A percentile compares a stretch with the other conserved stretches of the same genome.
Conservation (phyloP, 1,284 basidiomycete species). For the Leccinum fallax region DNA sequence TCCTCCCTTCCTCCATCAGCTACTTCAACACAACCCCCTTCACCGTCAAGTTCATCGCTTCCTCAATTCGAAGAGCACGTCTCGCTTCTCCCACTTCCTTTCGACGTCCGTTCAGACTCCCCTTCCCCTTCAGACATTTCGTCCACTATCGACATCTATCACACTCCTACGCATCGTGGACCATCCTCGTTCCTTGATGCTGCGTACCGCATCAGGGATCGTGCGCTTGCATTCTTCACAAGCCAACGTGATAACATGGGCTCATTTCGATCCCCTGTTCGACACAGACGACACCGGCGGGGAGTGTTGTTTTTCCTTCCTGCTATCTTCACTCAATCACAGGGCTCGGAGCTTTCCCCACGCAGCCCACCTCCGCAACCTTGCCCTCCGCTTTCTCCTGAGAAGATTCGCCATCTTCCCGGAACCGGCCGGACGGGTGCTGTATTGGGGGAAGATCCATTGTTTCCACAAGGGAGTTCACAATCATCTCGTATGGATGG, state of each 20-base stretch:
- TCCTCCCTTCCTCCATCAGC: conserved; percentile 53
- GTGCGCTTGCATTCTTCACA: conserved; percentile 51
- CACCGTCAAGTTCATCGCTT: conserved; percentile 46
- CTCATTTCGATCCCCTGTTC: conserved; percentile 45
- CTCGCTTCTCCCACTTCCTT: conserved; percentile 63
- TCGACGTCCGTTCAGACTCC: conserved; percentile 59
- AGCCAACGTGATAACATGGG: conserved; percentile 40
- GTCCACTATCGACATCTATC: conserved; percentile 41
- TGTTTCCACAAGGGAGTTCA: conserved; percentile 35
- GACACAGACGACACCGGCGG: conserved; percentile 51
- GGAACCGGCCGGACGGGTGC: conserved; percentile 28
- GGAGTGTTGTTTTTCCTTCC: conserved; percentile 81
- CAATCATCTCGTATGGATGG: conserved; percentile 35
- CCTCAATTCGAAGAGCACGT: conserved; percentile 55
- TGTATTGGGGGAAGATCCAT: conserved; percentile 26
- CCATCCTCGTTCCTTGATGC: conserved; percentile 50
- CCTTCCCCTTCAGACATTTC: conserved; percentile 54
- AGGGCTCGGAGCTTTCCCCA: conserved; percentile 48
- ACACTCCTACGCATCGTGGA: conserved; percentile 39
- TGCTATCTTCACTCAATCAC: conserved; percentile 67
- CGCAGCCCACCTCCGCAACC: conserved; percentile 37
- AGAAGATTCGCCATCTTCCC: conserved; percentile 36
- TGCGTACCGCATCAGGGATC: conserved; percentile 56
- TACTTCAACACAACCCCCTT: conserved; percentile 49
- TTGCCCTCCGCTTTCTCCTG: conserved; percentile 35